Base-by-base conservation (phyloP, 805 yeast genomes). In the Hanseniaspora thailandica region DNA sequence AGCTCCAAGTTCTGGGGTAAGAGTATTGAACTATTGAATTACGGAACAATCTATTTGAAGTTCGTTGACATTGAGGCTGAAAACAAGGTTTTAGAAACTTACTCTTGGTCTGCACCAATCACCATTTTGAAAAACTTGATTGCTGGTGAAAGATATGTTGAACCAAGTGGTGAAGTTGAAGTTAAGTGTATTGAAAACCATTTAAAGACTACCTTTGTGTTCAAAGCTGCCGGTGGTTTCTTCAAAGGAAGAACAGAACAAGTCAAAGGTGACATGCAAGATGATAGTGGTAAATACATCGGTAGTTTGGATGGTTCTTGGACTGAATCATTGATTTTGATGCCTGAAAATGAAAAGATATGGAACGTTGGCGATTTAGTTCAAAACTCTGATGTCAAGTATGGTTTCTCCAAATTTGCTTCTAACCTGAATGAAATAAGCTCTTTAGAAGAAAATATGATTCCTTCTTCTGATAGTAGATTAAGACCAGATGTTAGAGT, bases 1-100 rank as follows among this genome's bases (percentile, higher is more conserved):
- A 76, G 76, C 22, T 96, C 89, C 61, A 87, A 88, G 65, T 86
- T 86, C 61, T 90, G 97, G 95, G 97, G 97, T 47, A 93, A 90
- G 68, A 81, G 89, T 26, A 80, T 86, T 7, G 97, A 93, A 64
- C 70, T 93, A 55, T 76, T 77, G 45, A 86, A 86, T 58, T 78
- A 76, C 43, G 98, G 98, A 36, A 71, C 71, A 13, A 70, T 84
- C 4, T 75, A 73, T 44, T 70, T 93, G 36, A 71, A 72, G 2
- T 70, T 82, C 44, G 13, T 44, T 8, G 28, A 47, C 20, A 35
- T n/a, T 13, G 76, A 76, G 55, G 61, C 70, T 2, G 74, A 82
- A 0, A 88, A 86, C 1, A 20, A 12, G 12, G 47, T 54, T 4
- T 5, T 47, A 15, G 95, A 86, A 60, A 59, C 66, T 10, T 85